phyloP scores from a whole-genome alignment of 768 basidiomycete genomes.

The Termitomyces sp. region DNA sequence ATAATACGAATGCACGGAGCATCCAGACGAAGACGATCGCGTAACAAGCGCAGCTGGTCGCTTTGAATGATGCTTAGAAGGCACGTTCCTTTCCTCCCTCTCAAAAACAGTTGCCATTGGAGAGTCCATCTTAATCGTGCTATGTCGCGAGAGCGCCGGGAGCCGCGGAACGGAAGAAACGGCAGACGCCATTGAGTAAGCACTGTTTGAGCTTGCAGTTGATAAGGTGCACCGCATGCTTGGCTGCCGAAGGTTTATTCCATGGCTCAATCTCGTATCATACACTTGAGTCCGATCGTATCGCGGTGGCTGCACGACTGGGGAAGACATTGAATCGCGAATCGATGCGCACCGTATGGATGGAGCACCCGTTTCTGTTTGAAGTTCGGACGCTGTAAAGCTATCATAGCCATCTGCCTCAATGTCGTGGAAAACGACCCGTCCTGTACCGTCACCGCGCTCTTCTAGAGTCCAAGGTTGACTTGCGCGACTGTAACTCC shows the following conservation, averaged over 20 bases:
- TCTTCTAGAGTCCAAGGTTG: conserved; percentile 36
- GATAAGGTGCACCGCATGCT: conserved; percentile 11
- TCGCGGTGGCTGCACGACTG: conserved; percentile 13
- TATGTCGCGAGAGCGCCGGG: conserved; percentile 12
- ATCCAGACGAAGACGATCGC: conserved; percentile 13
- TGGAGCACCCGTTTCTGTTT: conserved; percentile 1
- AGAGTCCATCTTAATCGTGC: conserved; percentile 9
- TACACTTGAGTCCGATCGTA: conserved; percentile 2
- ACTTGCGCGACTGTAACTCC: conserved; percentile 14
- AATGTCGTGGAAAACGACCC: conserved; percentile 29
- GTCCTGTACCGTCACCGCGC: conserved; percentile 28
- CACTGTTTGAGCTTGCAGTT: conserved; percentile 18
- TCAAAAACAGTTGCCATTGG: conserved; percentile 4
- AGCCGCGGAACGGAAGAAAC: conserved; percentile 10
- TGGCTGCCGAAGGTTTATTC: background rate
- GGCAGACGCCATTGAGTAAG: conserved; percentile 19
- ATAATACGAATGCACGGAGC: conserved; percentile 13
- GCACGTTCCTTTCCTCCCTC: conserved; percentile 1
- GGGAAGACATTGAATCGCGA: conserved; percentile 11
- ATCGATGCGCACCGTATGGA: conserved; percentile 8
- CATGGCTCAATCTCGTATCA: conserved; percentile 1
- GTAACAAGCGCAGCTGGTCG: conserved; percentile 1
- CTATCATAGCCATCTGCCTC: conserved; percentile 7
- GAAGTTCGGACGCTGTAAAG: background rate
- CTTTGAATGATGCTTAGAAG: background rate